Base-by-base conservation (phyloP, 2,329 filamentous ascomycete genomes). In the Aspergillus sp. region DNA sequence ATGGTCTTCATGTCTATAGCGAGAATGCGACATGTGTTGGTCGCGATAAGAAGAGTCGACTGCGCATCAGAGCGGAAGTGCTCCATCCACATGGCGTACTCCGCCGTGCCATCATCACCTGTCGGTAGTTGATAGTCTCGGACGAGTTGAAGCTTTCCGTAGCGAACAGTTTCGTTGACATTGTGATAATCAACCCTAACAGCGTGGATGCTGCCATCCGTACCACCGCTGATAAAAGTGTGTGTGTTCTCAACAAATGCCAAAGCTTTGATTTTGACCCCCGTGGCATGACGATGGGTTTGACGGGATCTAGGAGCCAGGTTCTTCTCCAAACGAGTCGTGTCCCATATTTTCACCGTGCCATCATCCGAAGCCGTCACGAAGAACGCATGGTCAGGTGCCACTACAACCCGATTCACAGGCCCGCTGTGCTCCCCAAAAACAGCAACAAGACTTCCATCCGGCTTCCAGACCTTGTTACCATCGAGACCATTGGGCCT, bases 181-280 rank as follows among this genome's bases (percentile, higher is more conserved):
- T 77, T 77, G 12, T 75, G 68, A 50, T 82, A 82, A 46, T 86
- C 82, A n/a, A 95, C 83, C 60, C 89, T 89, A 48, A 96, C 86
- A 2, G 94, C 87, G 59, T 95, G 86, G 7, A 98, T 83, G 55
- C 84, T 91, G 19, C 93, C 93, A 64, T 98, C 90, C 37, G 81
- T 89, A 5, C 88, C 90, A 41, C 88, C 93, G 59, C 88, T 95
- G 48, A 95, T 77, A 61, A 98, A 97, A 19, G 88, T 90, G 64
- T 97, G 90, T 0, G 90, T 95, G 53, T 90, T 87, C 60, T 97
- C 90, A 33, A 98, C 81, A 61, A 98, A 97, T 54, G 88, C 90
- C 19, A 98, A 67, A 10, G 88, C 84, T 28, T 88, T 83, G 2
- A 97, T 86, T 46, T 81, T 85, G 0, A 83, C 78, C 2, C 83